A percentile compares a stretch with the other conserved stretches of the same genome.
Conservation (phyloP, 768 basidiomycete species). For the Mycena maculata region DNA sequence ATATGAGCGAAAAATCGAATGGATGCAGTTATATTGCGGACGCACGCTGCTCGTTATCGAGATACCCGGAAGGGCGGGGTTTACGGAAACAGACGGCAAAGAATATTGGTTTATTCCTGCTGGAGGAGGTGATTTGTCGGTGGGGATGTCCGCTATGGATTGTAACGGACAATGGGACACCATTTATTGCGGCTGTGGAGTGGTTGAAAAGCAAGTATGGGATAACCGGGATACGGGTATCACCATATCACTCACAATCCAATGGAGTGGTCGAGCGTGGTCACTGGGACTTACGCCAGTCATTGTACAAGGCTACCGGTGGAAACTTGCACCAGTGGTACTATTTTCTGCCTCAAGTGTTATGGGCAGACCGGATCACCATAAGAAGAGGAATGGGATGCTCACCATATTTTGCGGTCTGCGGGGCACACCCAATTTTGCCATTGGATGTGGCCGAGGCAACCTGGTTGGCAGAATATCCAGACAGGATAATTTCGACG, state of each 20-base stretch:
- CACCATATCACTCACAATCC: slow-evolving; percentile 53
- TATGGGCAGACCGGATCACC: slow-evolving; percentile 39
- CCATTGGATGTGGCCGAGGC: slow-evolving; percentile 42
- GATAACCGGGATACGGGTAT: slow-evolving; percentile 54
- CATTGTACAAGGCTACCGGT: slow-evolving; percentile 35
- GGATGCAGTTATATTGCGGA: slow-evolving; percentile 42
- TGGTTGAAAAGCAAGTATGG: slow-evolving; percentile 39
- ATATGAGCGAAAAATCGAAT: slow-evolving; percentile 33
- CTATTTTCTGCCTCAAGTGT: slow-evolving; percentile 23
- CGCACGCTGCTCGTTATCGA: slow-evolving; percentile 37
- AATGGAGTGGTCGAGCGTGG: slow-evolving; percentile 52
- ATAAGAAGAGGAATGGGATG: slow-evolving; percentile 30
- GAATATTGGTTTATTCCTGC: slow-evolving; percentile 40
- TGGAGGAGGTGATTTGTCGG: slow-evolving; percentile 46
- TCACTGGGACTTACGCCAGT: slow-evolving; percentile 44
- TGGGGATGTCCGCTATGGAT: slow-evolving; percentile 51
- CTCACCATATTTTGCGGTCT: slow-evolving; percentile 37
- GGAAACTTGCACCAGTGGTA: slow-evolving; percentile 40
- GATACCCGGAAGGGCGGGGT: slow-evolving; percentile 38
- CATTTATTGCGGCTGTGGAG: slow-evolving; percentile 40
- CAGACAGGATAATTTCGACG: slow-evolving; percentile 20
- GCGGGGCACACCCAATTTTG: slow-evolving; percentile 36
- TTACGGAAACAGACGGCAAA: slow-evolving; percentile 37
- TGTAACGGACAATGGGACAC: slow-evolving; percentile 50
- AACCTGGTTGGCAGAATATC: slow-evolving; percentile 40